Evolutionary conservation across 2,329 filamentous ascomycete species (phyloP).

Genomic region (Phialemonium atrogriseum): DNA sequence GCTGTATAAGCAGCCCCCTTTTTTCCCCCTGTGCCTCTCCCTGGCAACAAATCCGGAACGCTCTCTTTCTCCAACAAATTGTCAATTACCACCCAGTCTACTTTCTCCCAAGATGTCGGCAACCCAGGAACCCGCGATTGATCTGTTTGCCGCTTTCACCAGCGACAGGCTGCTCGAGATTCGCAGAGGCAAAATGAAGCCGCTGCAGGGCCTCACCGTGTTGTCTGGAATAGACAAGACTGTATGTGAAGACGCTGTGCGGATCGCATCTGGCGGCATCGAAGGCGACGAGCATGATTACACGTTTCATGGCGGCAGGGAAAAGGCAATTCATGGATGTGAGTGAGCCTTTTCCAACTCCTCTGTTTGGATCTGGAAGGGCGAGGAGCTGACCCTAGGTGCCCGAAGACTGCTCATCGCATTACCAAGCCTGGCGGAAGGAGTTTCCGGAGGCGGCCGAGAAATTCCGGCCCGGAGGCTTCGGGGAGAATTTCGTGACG

Average conservation of each 20-base stretch:
- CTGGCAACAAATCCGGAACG: too few relatives aligned
- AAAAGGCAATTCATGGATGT: conserved; percentile 56
- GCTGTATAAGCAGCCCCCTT: too few relatives aligned
- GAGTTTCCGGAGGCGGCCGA: conserved; percentile 43
- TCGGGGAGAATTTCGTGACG: conserved; percentile 57
- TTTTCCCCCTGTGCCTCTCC: too few relatives aligned
- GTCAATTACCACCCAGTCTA: too few relatives aligned
- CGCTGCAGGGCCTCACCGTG: conserved; percentile 40
- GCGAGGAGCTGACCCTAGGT: too few relatives aligned
- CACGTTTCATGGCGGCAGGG: conserved; percentile 51
- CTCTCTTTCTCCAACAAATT: too few relatives aligned
- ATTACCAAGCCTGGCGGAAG: conserved; percentile 46
- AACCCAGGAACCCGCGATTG: conserved; percentile 14
- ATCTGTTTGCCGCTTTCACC: conserved; percentile 33
- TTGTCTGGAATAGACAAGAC: conserved; percentile 50
- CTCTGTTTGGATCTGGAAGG: too few relatives aligned
- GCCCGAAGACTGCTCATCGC: conserved; percentile 46
- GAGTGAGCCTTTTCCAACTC: conserved; percentile 21
- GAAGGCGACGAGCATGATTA: conserved; percentile 54
- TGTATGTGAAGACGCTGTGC: conserved; percentile 31
- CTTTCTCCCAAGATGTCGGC: neutral
- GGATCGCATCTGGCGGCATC: conserved; percentile 41
- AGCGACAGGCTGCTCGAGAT: conserved; percentile 46
- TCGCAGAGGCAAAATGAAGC: conserved; percentile 48
- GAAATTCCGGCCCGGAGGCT: conserved; percentile 48